Conservation (phyloP, 805 yeast genomes). For the Candida khao-thaluensis region DNA sequence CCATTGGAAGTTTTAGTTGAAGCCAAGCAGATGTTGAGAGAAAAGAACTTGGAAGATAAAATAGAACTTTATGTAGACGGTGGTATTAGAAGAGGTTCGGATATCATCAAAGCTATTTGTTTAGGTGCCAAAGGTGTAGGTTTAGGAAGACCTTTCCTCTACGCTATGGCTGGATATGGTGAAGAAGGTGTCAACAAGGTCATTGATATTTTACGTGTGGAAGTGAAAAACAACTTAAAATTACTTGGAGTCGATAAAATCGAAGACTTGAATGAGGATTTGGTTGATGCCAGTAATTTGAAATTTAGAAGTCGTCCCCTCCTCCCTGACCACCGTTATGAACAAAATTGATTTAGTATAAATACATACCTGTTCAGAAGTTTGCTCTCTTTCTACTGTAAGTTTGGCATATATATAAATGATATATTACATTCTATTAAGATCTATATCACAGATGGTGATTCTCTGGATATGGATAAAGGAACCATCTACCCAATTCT, state of each 20-base stretch:
- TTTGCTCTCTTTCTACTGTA: too few species aligned
- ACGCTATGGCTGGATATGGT: constrained; percentile 62
- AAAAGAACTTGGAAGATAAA: constrained; percentile 23
- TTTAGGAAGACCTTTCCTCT: constrained; percentile 62
- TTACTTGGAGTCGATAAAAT: constrained; percentile 74
- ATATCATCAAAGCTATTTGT: constrained; percentile 62
- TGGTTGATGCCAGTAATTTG: too few species aligned
- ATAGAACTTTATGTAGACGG: constrained; percentile 61
- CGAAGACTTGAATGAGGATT: too few species aligned
- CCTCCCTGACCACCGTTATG: too few species aligned
- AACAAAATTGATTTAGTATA: too few species aligned
- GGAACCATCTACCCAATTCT: too few species aligned
- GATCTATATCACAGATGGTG: too few species aligned
- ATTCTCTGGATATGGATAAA: too few species aligned
- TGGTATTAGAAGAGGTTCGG: constrained; percentile 68
- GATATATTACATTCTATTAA: too few species aligned
- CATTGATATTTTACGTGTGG: constrained; percentile 61
- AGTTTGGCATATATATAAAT: too few species aligned
- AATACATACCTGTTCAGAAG: too few species aligned
- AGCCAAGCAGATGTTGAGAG: constrained; percentile 60
- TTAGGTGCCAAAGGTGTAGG: constrained; percentile 72
- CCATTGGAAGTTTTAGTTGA: constrained; percentile 74
- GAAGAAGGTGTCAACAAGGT: constrained; percentile 61
- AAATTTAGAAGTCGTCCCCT: too few species aligned
- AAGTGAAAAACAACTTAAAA: constrained; percentile 74